Percentiles rank a stretch among this genome's conserved stretches.
These are phyloP conservation scores for Candida succiphila DNA, from an alignment of 805 yeast genomes.

Conservation along the genomic window DNA sequence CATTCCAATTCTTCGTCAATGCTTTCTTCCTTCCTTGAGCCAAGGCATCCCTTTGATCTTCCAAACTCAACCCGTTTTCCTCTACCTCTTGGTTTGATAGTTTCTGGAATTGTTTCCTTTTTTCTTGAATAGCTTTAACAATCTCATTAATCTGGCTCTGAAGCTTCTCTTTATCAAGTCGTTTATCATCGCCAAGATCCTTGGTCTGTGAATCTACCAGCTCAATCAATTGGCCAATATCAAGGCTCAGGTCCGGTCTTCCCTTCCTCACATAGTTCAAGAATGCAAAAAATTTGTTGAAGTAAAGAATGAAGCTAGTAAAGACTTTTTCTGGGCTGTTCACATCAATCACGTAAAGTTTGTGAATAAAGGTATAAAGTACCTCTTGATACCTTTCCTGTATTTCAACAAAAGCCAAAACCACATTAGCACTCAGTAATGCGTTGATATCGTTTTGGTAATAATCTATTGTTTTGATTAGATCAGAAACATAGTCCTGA, in stretches of 20 bases:
- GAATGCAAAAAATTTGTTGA: constrained; percentile 52
- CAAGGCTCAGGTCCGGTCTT: constrained; percentile 30
- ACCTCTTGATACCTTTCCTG: constrained; percentile 65
- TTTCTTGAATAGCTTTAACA: constrained; percentile 25
- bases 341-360: constrained; percentile 71
- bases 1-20: constrained; percentile 32
- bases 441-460: constrained; percentile 33
- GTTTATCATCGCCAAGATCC: neutral
- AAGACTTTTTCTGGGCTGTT: constrained; percentile 38
- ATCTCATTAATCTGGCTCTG: constrained; percentile 29
- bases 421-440: constrained; percentile 44
- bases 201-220: constrained; percentile 1
- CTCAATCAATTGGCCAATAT: constrained; percentile 28
- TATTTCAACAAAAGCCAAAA: constrained; percentile 53
- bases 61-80: constrained; percentile 2
- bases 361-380: constrained; percentile 68
- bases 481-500: constrained; percentile 56
- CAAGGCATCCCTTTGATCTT: constrained; percentile 11
- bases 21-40: constrained; percentile 14
- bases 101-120: constrained; percentile 28
- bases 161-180: constrained; percentile 24
- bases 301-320: constrained; percentile 65
- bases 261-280: constrained; percentile 49
- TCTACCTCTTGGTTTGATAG: constrained; percentile 13
- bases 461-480: constrained; percentile 45